Evolutionary conservation across 2,329 filamentous ascomycete genomes (phyloP).

Genomic region (Sporothrix curviconia): DNA sequence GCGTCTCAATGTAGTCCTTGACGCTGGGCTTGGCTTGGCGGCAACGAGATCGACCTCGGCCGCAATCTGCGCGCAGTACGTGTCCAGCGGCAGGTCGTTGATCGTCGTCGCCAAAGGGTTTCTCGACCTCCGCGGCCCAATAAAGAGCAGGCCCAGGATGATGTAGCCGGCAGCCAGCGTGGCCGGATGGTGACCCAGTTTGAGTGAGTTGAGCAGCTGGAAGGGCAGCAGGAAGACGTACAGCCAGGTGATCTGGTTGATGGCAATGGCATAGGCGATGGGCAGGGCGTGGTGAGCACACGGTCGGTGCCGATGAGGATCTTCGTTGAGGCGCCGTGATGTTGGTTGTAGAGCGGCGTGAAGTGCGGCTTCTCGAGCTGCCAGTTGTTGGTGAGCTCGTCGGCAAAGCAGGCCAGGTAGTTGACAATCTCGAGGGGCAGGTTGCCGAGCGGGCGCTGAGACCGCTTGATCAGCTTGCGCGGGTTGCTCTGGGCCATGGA

Average conservation of each 20-base stretch:
- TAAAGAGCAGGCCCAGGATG: slow-evolving; percentile 60
- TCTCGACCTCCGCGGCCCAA: slow-evolving; percentile 62
- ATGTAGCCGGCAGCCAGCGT: slow-evolving; percentile 62
- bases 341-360: slow-evolving; percentile 25
- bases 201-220: slow-evolving; percentile 53
- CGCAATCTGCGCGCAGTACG: slow-evolving; percentile 57
- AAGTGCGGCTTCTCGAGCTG: slow-evolving; percentile 43
- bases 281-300: slow-evolving; percentile 65
- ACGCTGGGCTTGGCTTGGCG: slow-evolving; percentile 42
- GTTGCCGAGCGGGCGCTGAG: slow-evolving; percentile 62
- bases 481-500: slow-evolving; percentile 64
- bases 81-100: slow-evolving; percentile 59
- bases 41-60: slow-evolving; percentile 58
- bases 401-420: slow-evolving; percentile 57
- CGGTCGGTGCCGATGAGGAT: slow-evolving; percentile 60
- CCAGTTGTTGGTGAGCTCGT: slow-evolving; percentile 45
- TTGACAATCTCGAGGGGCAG: slow-evolving; percentile 65
- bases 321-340: slow-evolving; percentile 56
- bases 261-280: slow-evolving; percentile 66
- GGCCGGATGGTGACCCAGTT: slow-evolving; percentile 65
- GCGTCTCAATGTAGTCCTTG: slow-evolving; percentile 39
- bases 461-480: slow-evolving; percentile 59
- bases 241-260: slow-evolving; percentile 69
- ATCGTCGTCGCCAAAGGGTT: slow-evolving; percentile 63
- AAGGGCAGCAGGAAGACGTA: slow-evolving; percentile 67